Base-by-base conservation (phyloP, 1,139 yeast genomes). In the Suhomyces ambrosiae region DNA sequence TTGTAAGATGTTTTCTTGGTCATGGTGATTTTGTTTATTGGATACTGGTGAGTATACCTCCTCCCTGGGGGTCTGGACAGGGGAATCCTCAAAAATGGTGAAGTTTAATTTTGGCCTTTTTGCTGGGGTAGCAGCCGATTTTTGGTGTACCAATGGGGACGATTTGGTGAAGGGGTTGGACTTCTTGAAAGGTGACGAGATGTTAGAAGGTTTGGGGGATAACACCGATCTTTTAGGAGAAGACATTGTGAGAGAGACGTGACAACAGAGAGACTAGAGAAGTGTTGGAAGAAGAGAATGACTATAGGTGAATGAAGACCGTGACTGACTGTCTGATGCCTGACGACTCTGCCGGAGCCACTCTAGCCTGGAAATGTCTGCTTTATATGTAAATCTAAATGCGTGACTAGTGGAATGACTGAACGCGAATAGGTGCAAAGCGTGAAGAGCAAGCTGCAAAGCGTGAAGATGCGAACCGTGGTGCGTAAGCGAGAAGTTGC, bases 1-100 rank as follows among this genome's bases (percentile, higher is more conserved):
- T 52, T 68, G 76, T 45, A 71, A 58, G 32, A 70, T 63, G 45
- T 71, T 71, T 47, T 71, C 77, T 52, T 71, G 75, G 50, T 71
- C 74, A 40, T 56, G 56, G 42, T 62, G 64, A 41, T 57, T 57
- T 23, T 45, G 50, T 41, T 52, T 58, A 43, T 62, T 64, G 38
- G 54, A 48, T 23, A 45, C 34, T 28, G 50, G 42, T 11, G 38
- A 33, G 15, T 29, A 35, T 25, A 39, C 27, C 18, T 23, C 38
- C 11, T 25, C 26, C 4, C 34, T 23, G 1, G 31, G 18, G 8
- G 25, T 18, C 3, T 33, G 30, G 3, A 34, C 27, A 1, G 43
- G 37, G 13, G 44, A 45, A 44, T 71, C 77, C 47, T 70, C 72
- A 52, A 53, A 71, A 38, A 71, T 71, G 32, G 59, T 52, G 47